Conservation (phyloP, 1,139 yeast species). For the Taphrina confusa region DNA sequence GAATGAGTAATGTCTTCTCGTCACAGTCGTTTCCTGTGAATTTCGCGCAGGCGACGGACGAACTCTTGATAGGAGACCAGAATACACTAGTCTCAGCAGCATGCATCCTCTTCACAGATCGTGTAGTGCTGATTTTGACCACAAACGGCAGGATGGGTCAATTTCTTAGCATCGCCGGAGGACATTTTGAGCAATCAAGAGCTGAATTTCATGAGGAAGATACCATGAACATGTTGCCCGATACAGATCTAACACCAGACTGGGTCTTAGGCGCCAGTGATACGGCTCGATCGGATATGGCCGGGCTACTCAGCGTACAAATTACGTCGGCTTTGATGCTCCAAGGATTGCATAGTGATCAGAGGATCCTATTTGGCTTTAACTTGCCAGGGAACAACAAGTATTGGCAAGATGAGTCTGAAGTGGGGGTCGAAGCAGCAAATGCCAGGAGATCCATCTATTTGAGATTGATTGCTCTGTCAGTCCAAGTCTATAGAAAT, state of each 20-base stretch:
- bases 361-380: neutral
- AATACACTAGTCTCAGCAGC: neutral
- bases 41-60: neutral
- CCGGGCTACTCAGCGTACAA: slow-evolving; percentile 10
- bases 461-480: neutral
- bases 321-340: neutral
- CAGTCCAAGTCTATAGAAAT: slow-evolving; percentile 40
- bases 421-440: neutral
- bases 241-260: neutral
- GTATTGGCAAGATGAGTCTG: neutral
- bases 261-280: slow-evolving; percentile 3
- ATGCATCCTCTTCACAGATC: neutral
- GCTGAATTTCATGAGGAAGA: neutral
- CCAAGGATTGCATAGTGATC: neutral
- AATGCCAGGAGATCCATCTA: neutral
- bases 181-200: neutral
- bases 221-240: slow-evolving; percentile 5
- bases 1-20: neutral
- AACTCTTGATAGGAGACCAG: neutral
- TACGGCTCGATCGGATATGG: neutral
- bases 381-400: neutral
- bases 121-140: neutral
- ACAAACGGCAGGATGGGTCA: neutral
- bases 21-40: neutral
- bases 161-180: neutral